A percentile compares a stretch with the other conserved stretches of the same genome.
Evolutionary conservation across 2,329 filamentous ascomycete genomes (phyloP).

Genomic region (Rhynchosporium graminicola): DNA sequence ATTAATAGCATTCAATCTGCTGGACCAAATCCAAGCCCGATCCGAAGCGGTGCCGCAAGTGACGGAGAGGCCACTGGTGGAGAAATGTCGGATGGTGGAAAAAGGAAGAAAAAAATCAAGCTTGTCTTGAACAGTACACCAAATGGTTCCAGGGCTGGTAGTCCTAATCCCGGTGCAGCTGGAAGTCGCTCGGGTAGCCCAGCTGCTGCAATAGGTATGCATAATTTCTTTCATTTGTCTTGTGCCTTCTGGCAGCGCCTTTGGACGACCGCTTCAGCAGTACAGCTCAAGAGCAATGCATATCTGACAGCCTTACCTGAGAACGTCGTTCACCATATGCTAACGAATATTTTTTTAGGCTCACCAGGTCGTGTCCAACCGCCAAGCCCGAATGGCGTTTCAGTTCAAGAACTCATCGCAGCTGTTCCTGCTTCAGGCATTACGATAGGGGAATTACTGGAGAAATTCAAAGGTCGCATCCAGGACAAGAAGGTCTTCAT

Average conservation of each 20-base stretch:
- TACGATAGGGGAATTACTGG: slow-evolving; percentile 54
- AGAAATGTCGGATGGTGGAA: slow-evolving; percentile 64
- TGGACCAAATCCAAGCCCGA: slow-evolving; percentile 39
- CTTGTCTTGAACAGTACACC: slow-evolving; percentile 51
- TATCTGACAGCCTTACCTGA: neutral
- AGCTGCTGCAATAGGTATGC: slow-evolving; percentile 21
- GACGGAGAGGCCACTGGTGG: slow-evolving; percentile 73
- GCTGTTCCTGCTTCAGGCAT: slow-evolving; percentile 56
- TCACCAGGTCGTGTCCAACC: slow-evolving; percentile 13
- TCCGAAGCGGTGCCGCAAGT: slow-evolving; percentile 58
- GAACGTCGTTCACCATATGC: neutral
- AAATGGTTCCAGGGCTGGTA: slow-evolving; percentile 60
- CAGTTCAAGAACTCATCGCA: slow-evolving; percentile 55
- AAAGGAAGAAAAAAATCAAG: slow-evolving; percentile 61
- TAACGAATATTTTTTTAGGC: neutral
- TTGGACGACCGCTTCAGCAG: neutral
- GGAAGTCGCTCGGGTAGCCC: slow-evolving; percentile 40
- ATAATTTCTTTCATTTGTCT: neutral
- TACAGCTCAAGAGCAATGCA: neutral
- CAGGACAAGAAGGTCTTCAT: slow-evolving; percentile 60
- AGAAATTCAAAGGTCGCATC: slow-evolving; percentile 55
- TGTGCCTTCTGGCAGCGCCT: neutral
- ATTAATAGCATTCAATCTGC: slow-evolving; percentile 35
- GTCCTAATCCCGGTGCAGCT: slow-evolving; percentile 47
- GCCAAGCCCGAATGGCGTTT: slow-evolving; percentile 42